Evolutionary conservation across 176 grass and related monocot species (phyloP).

Genomic region (Tillandsia fasciculata): DNA sequence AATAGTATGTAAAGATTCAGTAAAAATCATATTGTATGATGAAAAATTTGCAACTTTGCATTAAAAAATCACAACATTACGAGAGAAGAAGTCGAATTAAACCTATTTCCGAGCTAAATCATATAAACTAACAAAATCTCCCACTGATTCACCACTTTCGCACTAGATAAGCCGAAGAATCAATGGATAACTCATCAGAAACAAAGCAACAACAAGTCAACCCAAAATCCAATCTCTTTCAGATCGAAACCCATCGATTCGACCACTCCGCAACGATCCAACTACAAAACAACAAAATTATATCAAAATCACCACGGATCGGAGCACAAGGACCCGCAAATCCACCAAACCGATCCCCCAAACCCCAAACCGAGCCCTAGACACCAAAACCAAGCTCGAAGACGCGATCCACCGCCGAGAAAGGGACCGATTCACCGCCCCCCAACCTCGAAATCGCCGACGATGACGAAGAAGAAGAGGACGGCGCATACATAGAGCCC

Average conservation of each 20-base stretch:
- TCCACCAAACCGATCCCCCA: neutral
- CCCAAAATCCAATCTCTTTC: slow-evolving; percentile 4
- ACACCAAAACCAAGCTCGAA: neutral
- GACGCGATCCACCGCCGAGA: neutral
- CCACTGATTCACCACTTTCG: neutral
- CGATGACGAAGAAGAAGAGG: neutral
- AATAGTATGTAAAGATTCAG: too few species aligned
- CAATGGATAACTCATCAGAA: neutral
- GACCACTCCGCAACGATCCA: neutral
- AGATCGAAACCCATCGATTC: neutral
- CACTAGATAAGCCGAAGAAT: slow-evolving; percentile 4
- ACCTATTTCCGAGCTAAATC: neutral
- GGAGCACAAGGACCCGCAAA: neutral
- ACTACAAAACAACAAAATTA: neutral
- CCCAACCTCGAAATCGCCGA: neutral
- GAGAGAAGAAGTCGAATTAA: neutral
- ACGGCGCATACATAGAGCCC: neutral
- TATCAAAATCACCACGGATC: neutral
- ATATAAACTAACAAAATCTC: neutral
- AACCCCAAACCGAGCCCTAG: neutral
- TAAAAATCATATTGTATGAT: too few species aligned
- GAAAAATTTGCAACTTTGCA: neutral
- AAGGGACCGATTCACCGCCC: neutral
- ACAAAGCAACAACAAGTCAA: neutral
- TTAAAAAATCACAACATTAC: neutral